Base-by-base conservation (phyloP, 345 rosid species). In the Dimocarpus longan region DNA sequence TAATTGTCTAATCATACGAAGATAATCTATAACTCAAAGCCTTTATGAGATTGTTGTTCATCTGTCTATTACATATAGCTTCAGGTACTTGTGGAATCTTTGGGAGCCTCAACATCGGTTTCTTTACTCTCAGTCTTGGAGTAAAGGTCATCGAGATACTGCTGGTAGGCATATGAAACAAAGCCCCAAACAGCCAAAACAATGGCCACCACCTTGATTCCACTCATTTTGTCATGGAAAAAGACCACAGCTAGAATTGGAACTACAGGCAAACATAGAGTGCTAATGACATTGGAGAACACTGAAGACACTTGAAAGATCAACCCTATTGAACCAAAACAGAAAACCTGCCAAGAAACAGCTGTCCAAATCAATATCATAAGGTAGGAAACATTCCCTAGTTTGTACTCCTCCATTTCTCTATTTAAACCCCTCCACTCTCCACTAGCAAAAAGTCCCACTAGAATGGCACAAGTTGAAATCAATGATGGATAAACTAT, bases 361-460 rank as follows among this genome's bases (percentile, higher is more conserved):
- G 89, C 83, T 50, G 80, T 80, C 62, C 90, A 82, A 28, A 78
- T 70, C 70, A 93, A 72, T 65, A 26, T 87, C 88, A 90, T 67
- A 68, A 87, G n/a, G n/a, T 93, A 90, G 0, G 90, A 77, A 0
- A 64, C 79, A 64, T 87, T 83, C 64, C 95, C 97, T 1, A 81
- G 65, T 70, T 82, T 56, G 64, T 76, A 90, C 65, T 13, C 88
- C 12, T 82, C 70, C 91, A 91, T 89, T 80, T 91, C 93, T 40
- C 40, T 48, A 5, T 57, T 64, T 12, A 88, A 44, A 50, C 70
- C 80, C 21, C 77, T 79, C 91, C 93, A 89, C 32, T 93, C 95
- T 0, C 91, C 87, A 3, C 93, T 90, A 0, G 84, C 85, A 24
- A 91, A 87, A 16, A 91, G 79, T 59, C 92, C 91, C 42, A 90